These are phyloP conservation scores for Globisporangium parvum DNA, from an alignment of 352 stramenopile species.

Conservation along the genomic window DNA sequence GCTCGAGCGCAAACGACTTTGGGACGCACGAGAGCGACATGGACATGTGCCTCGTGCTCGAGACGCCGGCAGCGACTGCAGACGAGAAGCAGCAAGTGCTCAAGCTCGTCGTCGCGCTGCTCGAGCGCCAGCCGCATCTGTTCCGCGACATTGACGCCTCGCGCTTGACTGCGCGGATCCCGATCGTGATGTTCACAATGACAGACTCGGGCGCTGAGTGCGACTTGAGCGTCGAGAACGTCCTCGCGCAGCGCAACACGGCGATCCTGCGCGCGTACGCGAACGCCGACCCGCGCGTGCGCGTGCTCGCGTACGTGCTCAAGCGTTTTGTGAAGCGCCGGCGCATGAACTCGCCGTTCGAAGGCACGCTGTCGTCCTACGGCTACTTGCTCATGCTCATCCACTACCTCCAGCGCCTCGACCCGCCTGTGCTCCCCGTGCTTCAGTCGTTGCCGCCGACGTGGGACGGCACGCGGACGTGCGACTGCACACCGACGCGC, in stretches of 20 bases:
- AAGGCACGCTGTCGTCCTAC: constrained; percentile 81
- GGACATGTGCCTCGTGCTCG: constrained; percentile 90
- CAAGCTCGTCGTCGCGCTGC: constrained; percentile 40
- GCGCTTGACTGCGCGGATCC: constrained; percentile 93
- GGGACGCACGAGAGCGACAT: constrained; percentile 89
- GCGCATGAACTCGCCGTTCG: constrained; percentile 77
- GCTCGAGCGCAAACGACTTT: constrained; percentile 97
- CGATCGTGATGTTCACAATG: constrained; percentile 97
- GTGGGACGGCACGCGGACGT: constrained; percentile 38
- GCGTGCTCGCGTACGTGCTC: constrained; percentile 70
- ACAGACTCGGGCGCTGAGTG: constrained; percentile 59
- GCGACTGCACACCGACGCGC: constrained; percentile 19
- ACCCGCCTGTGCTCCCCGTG: constrained; percentile 66
- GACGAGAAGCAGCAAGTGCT: constrained; percentile 74
- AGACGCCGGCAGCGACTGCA: constrained; percentile 15
- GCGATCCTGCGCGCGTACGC: constrained; percentile 92
- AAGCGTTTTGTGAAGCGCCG: constrained; percentile 81
- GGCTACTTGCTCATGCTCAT: constrained; percentile 84
- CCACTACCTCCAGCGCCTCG: constrained; percentile 72
- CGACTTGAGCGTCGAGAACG: constrained; percentile 93
- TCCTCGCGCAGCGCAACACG: constrained; percentile 96
- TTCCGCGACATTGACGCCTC: constrained; percentile 69
- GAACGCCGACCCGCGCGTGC: constrained; percentile 65
- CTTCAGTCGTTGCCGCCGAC: constrained; percentile 53
- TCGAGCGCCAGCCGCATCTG: constrained; percentile 56